Conservation (phyloP, 2,329 filamentous ascomycete species). For the Colletotrichum trifolii region DNA sequence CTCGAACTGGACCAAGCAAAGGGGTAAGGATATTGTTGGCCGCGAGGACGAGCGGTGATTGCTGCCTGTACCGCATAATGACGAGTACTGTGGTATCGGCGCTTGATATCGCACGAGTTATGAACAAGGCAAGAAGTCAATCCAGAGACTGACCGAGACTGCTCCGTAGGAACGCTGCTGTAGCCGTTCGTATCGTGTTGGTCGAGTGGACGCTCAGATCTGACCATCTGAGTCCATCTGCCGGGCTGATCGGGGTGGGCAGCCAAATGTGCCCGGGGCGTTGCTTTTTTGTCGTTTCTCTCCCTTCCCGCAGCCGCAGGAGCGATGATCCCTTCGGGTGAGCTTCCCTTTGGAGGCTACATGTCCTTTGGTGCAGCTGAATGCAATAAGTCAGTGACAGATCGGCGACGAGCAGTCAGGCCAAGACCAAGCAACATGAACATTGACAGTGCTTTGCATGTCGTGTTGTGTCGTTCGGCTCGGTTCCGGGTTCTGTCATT, state of each 20-base stretch:
- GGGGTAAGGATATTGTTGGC: neutral
- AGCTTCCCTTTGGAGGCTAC: slow-evolving; percentile 2
- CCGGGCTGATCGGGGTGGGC: neutral
- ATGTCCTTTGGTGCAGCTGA: slow-evolving; percentile 9
- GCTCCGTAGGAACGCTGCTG: too few relatives aligned
- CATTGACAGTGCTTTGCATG: too few relatives aligned
- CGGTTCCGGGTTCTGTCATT: slow-evolving; percentile 12
- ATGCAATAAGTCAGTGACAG: slow-evolving; percentile 3
- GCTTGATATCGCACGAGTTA: too few relatives aligned
- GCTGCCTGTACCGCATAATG: too few relatives aligned
- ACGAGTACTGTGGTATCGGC: too few relatives aligned
- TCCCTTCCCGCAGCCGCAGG: slow-evolving; percentile 5
- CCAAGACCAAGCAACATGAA: neutral
- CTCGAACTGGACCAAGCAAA: slow-evolving; percentile 17
- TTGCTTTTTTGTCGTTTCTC: slow-evolving; percentile 9
- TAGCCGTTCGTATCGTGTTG: too few relatives aligned
- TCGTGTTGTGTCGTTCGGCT: slow-evolving; percentile 10
- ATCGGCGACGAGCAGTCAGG: slow-evolving; percentile 5
- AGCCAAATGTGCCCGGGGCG: too few relatives aligned
- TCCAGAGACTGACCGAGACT: too few relatives aligned
- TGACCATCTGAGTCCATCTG: slow-evolving; percentile 13
- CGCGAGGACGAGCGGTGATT: too few relatives aligned
- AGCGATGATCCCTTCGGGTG: slow-evolving; percentile 1
- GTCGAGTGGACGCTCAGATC: too few relatives aligned
- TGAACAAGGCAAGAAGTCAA: too few relatives aligned